phyloP scores from a whole-genome alignment of 2,329 filamentous ascomycete species.

The Fusarium dimerum region DNA sequence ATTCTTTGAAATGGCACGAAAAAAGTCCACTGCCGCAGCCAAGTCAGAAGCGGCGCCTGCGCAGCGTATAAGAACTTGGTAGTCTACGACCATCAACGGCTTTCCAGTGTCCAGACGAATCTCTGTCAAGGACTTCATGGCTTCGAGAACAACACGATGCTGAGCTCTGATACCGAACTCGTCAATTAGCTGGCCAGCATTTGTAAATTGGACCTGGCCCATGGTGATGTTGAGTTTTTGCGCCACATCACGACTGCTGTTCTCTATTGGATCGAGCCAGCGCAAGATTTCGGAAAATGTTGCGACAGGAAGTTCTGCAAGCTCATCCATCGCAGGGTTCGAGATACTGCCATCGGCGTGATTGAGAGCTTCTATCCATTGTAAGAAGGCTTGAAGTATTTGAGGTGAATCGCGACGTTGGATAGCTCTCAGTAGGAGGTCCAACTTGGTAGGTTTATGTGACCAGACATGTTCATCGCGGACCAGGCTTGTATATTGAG shows the following conservation, averaged over 20 bases:
- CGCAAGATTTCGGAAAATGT: conserved; percentile 66
- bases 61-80: conserved; percentile 45
- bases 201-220: conserved; percentile 43
- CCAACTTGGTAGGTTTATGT: conserved; percentile 16
- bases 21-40: conserved; percentile 36
- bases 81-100: conserved; percentile 42
- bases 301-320: conserved; percentile 48
- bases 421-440: conserved; percentile 33
- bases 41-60: conserved; percentile 48
- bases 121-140: conserved; percentile 36
- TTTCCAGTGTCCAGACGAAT: conserved; percentile 32
- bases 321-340: conserved; percentile 31
- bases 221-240: conserved; percentile 40
- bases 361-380: conserved; percentile 29
- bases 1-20: conserved; percentile 27
- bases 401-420: conserved; percentile 28
- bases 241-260: conserved; percentile 51
- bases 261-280: conserved; percentile 57
- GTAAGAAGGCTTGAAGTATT: conserved; percentile 28
- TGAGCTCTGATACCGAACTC: conserved; percentile 46
- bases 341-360: conserved; percentile 18
- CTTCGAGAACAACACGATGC: conserved; percentile 39
- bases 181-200: conserved; percentile 41
- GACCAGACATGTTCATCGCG: not conserved
- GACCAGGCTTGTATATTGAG: not conserved